Conservation (phyloP, 2,329 filamentous ascomycete species). For the Fusarium brachygibbosum region DNA sequence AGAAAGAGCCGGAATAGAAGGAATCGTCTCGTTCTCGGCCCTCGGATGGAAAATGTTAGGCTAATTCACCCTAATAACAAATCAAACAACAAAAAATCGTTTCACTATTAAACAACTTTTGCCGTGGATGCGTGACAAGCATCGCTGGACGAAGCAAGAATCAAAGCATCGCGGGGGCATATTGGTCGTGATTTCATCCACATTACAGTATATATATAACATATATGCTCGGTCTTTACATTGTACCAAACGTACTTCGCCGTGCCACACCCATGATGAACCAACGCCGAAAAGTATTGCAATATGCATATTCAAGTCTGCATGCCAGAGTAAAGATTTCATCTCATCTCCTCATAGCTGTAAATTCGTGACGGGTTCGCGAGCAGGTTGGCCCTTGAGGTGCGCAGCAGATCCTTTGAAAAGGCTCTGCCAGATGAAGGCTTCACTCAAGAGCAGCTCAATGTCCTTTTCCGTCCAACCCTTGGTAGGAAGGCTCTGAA, state of each 20-base stretch:
- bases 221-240: conserved; percentile 29
- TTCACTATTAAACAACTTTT: neutral
- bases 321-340: conserved; percentile 16
- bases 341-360: conserved; percentile 50
- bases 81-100: conserved; percentile 28
- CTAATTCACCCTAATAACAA: conserved; percentile 24
- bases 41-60: conserved; percentile 24
- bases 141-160: neutral
- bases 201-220: conserved; percentile 39
- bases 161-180: conserved; percentile 3
- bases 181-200: conserved; percentile 37
- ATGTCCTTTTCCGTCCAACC: conserved; percentile 99
- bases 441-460: conserved; percentile 93
- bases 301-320: conserved; percentile 12
- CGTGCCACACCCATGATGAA: conserved; percentile 6
- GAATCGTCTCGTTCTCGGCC: conserved; percentile 32
- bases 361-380: conserved; percentile 54
- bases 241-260: conserved; percentile 4
- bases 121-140: neutral
- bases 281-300: conserved; percentile 20
- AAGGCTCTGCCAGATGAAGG: conserved; percentile 98
- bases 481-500: conserved; percentile 92
- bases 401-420: conserved; percentile 96
- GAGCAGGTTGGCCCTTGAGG: conserved; percentile 69
- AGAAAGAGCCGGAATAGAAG: conserved; percentile 26